Conservation (phyloP, 169 alveolate genomes). For the Plasmodium vinckei region DNA sequence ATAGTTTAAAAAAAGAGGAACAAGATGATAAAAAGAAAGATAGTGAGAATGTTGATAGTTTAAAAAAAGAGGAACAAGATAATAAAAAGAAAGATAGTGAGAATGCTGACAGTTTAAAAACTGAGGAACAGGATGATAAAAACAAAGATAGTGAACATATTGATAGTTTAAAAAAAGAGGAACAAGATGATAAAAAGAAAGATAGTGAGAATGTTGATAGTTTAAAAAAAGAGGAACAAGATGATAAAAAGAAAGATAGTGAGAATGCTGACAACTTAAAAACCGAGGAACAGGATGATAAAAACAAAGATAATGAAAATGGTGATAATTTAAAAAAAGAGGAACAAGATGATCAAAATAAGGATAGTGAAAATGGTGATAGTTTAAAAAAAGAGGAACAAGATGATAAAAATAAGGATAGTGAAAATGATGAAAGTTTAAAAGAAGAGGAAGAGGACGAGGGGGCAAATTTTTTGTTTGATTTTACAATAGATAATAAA, state of each 20-base stretch:
- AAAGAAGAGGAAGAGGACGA: background rate
- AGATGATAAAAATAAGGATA: no score
- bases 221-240: background rate
- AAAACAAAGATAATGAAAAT: background rate
- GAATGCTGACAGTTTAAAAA: no score
- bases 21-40: background rate
- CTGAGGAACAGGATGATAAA: background rate
- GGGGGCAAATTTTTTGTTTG: conserved; percentile 19
- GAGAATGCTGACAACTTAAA: background rate
- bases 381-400: background rate
- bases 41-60: background rate
- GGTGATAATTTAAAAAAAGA: background rate
- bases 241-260: background rate
- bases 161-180: no score
- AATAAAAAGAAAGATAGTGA: background rate
- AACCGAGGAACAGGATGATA: background rate
- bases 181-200: background rate
- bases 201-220: background rate
- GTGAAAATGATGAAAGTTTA: no score
- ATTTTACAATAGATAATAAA: conserved; percentile 15
- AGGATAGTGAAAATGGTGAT: background rate
- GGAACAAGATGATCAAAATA: background rate
- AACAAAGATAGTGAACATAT: background rate
- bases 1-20: background rate
- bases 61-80: background rate